Evolutionary conservation across 257 asterid genomes (phyloP), one percentile per base, ranked within the genome.

Genomic region (Datura wrightii): DNA sequence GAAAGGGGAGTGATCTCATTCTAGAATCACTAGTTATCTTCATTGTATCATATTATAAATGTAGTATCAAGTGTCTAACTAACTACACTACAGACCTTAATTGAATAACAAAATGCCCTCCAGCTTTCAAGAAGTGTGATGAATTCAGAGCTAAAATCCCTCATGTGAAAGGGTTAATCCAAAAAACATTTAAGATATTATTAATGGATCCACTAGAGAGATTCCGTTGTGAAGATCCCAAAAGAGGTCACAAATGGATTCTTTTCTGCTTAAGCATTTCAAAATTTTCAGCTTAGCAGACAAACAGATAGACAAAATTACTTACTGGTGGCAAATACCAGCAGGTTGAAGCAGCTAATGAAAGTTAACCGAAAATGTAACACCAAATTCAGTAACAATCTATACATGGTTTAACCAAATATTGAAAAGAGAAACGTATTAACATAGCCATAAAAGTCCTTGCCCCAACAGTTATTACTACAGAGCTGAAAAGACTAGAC

Each of bases 21-120:
- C 46, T 10, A 65, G n/a, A 63, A 31, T 60, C 34, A 58, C 63
- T 2, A 58, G 34, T 58, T 6, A 58, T 24, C 37, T n/a, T 18
- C 31, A 58, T 3, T 58, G n/a, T 3, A 62, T 19, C 69, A 24
- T 34, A 13, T 36, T 34, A 36, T 36, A 66, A 66, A n/a, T 66
- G 3, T 36, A 6, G 46, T 36, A 36, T 34, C 63, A 5, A 58
- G 9, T 16, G 24, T 15, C 31, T 24, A 24, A 24, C 9, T 16
- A 53, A 53, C 52, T 0, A 85, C 31, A 19, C 37, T 15, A 85
- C 88, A 24, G 82, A 94, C 99, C 99, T 93, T 95, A 13, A 95
- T 95, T 13, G 99, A 95, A 95, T 94, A 24, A 94, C 96, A 60
- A 95, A 95, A 85, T 95, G 97, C 53, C 97, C 98, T 24, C 97